These are phyloP conservation scores for Pascua sp. DNA, from an alignment of 1,284 basidiomycete species.

Conservation along the genomic window DNA sequence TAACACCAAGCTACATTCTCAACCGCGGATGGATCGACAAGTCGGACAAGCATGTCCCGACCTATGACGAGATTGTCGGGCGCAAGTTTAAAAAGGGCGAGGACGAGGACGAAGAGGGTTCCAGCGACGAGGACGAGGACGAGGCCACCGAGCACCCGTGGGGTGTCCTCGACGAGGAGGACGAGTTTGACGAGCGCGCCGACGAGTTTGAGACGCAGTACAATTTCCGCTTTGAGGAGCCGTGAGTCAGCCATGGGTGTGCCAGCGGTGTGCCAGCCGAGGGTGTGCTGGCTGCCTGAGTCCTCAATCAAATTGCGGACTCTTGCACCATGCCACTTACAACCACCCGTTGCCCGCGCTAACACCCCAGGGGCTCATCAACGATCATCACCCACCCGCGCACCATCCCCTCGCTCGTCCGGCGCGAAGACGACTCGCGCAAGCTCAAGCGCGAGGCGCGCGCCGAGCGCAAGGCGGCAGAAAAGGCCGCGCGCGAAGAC, in stretches of 20 bases:
- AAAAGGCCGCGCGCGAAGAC: slow-evolving; percentile 69
- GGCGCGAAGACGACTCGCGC: slow-evolving; percentile 71
- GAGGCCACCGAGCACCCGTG: slow-evolving; percentile 42
- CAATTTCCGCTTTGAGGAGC: slow-evolving; percentile 92
- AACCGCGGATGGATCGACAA: slow-evolving; percentile 93
- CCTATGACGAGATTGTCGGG: slow-evolving; percentile 70
- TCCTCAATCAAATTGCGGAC: no score
- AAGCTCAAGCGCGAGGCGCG: slow-evolving; percentile 74
- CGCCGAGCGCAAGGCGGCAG: slow-evolving; percentile 73
- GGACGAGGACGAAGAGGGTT: slow-evolving; percentile 26
- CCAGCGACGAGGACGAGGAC: slow-evolving; percentile 37
- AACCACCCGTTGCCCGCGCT: neutral
- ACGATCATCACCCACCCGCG: slow-evolving; percentile 78
- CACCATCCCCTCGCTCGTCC: slow-evolving; percentile 63
- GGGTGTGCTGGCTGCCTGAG: no score
- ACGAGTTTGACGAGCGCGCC: slow-evolving; percentile 66
- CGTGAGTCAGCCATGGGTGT: slow-evolving; percentile 57
- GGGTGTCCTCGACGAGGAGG: slow-evolving; percentile 52
- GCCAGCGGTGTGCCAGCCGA: no score
- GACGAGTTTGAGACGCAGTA: slow-evolving; percentile 78
- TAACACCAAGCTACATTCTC: slow-evolving; percentile 71
- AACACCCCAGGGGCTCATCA: slow-evolving; percentile 59
- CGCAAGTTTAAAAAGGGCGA: slow-evolving; percentile 8
- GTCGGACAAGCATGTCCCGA: slow-evolving; percentile 66
- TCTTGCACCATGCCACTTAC: neutral